phyloP scores from a whole-genome alignment of 331 rosid species.

The Rhamnella rubrinervis region DNA sequence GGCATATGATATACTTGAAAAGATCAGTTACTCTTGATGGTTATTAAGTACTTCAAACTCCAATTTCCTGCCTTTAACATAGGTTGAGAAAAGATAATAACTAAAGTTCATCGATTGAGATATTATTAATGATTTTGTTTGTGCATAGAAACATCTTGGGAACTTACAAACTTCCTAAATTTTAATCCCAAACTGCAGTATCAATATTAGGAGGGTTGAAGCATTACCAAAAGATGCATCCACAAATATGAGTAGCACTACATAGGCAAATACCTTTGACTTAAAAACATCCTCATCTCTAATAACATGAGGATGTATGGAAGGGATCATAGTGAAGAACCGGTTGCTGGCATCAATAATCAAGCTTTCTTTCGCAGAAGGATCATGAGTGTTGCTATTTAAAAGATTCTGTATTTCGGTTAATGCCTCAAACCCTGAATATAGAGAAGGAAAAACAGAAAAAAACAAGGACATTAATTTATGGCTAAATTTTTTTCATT shows the following conservation, averaged over 20 bases:
- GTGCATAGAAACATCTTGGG: neutral
- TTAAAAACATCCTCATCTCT: slow-evolving; percentile 84
- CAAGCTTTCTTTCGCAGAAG: slow-evolving; percentile 74
- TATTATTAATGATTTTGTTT: neutral
- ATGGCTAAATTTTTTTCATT: neutral
- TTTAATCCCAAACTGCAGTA: no score
- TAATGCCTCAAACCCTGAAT: slow-evolving; percentile 90
- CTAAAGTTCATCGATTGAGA: neutral
- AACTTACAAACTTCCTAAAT: neutral
- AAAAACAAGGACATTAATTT: slow-evolving; percentile 4
- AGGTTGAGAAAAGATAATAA: neutral
- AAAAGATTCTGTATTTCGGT: slow-evolving; percentile 90
- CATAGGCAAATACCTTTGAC: slow-evolving; percentile 58
- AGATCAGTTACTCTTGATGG: neutral
- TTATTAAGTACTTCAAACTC: neutral
- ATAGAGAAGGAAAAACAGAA: slow-evolving; percentile 19
- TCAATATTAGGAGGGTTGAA: no score
- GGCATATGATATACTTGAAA: slow-evolving; percentile 1
- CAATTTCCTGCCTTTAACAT: neutral
- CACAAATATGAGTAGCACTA: slow-evolving; percentile 6
- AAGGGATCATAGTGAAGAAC: slow-evolving; percentile 93
- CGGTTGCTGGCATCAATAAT: slow-evolving; percentile 95
- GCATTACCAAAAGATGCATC: neutral
- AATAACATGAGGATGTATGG: slow-evolving; percentile 84
- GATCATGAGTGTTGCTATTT: slow-evolving; percentile 31